phyloP scores from a whole-genome alignment of 2,329 filamentous ascomycete species.

The Cyphellophora europaea region DNA sequence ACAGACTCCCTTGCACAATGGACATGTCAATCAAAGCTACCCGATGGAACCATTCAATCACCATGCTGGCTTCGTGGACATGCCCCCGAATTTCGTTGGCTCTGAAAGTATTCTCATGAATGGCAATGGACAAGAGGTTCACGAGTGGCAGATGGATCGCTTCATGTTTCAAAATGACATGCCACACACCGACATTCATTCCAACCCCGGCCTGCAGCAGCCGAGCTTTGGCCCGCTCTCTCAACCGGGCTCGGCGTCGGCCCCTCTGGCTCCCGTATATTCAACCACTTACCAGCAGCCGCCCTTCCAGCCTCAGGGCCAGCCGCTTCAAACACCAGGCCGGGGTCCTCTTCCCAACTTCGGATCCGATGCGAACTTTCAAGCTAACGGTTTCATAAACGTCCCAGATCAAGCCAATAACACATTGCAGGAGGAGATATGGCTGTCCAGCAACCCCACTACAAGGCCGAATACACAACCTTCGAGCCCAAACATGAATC shows the following conservation, averaged over 20 bases:
- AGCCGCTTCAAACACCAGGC: constrained; percentile 26
- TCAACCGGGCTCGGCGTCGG: no score
- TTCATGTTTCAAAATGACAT: neutral
- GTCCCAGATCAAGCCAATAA: neutral
- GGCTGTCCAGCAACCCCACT: constrained; percentile 7
- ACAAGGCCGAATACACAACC: constrained; percentile 18
- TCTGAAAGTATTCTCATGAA: no score
- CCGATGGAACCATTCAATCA: neutral
- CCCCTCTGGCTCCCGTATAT: neutral
- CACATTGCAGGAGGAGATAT: neutral
- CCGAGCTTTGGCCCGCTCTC: no score
- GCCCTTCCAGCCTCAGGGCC: constrained; percentile 41
- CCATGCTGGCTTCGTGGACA: neutral
- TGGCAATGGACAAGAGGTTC: no score
- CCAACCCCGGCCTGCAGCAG: constrained; percentile 29
- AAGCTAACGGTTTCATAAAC: constrained; percentile 12
- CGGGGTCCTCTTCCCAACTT: constrained; percentile 5
- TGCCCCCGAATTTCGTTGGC: no score
- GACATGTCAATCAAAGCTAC: neutral
- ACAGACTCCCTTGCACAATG: no score
- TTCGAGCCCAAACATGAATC: constrained; percentile 15
- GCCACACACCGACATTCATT: constrained; percentile 17
- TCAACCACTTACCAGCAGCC: constrained; percentile 41
- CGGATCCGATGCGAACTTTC: constrained; percentile 17
- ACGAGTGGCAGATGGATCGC: neutral